Percentiles rank a stretch among this genome's conserved stretches.
These are phyloP conservation scores for barley (Hordeum vulgare) DNA, from an alignment of 176 grass and related monocot genomes.

Conservation along the genomic window MorexV3_pseudomolecules_assembly NC_058520.1:424920862-424921361, in stretches of 20 bases:
- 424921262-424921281: background rate
- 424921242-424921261: background rate
- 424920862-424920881: background rate
- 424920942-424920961: background rate
- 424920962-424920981: background rate
- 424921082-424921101: slow-evolving; percentile 96
- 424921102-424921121: slow-evolving; percentile 83
- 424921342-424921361: background rate
- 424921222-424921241: background rate
- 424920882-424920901: background rate
- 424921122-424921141: background rate
- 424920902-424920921: background rate
- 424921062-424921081: slow-evolving; percentile 97
- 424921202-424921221: background rate
- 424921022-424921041: slow-evolving; percentile 95
- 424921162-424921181: slow-evolving; percentile 13
- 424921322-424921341: background rate
- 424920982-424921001: background rate
- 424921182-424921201: background rate
- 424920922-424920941: background rate
- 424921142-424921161: background rate
- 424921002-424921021: slow-evolving; percentile 1
- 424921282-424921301: background rate
- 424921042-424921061: slow-evolving; percentile 94
- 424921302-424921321: background rate